Conservation (phyloP, 805 yeast species). For the Teunomyces atbi region DNA sequence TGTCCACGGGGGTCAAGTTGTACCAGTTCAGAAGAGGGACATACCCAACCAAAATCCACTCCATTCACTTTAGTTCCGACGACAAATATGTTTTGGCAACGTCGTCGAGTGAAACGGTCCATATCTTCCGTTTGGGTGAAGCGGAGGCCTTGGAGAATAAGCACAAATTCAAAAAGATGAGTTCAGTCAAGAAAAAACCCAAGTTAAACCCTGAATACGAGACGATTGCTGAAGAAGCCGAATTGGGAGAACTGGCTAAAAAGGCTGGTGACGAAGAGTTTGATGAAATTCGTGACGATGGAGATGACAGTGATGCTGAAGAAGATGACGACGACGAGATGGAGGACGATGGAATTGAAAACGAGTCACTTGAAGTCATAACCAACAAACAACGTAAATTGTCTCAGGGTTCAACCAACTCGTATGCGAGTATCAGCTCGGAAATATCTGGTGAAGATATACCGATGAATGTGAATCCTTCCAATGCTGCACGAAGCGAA, state of each 20-base stretch:
- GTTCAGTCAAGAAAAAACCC: constrained; percentile 9
- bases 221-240: constrained; percentile 29
- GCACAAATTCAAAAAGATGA: constrained; percentile 27
- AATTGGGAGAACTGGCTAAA: constrained; percentile 14
- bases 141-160: constrained; percentile 42
- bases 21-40: constrained; percentile 83
- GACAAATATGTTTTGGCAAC: constrained; percentile 76
- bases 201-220: constrained; percentile 16
- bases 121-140: constrained; percentile 74
- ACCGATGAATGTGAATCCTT: constrained; percentile 2
- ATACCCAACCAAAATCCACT: constrained; percentile 76
- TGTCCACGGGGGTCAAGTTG: constrained; percentile 59
- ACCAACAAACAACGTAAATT: constrained; percentile 34
- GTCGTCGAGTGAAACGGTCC: constrained; percentile 89
- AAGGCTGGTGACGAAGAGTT: constrained; percentile 15
- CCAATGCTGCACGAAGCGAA: constrained; percentile 33
- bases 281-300: constrained; percentile 13
- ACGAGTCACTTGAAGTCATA: constrained; percentile 20
- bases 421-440: constrained; percentile 31
- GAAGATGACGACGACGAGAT: constrained; percentile 23
- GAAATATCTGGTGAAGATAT: constrained; percentile 20
- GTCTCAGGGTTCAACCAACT: constrained; percentile 38
- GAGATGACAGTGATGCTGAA: constrained; percentile 16
- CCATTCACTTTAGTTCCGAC: constrained; percentile 71
- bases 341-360: constrained; percentile 29